Evolutionary conservation across 495 filamentous ascomycete genomes (phyloP), one percentile per base, ranked within the genome.

Genomic region (Xylaria palmicola): DNA sequence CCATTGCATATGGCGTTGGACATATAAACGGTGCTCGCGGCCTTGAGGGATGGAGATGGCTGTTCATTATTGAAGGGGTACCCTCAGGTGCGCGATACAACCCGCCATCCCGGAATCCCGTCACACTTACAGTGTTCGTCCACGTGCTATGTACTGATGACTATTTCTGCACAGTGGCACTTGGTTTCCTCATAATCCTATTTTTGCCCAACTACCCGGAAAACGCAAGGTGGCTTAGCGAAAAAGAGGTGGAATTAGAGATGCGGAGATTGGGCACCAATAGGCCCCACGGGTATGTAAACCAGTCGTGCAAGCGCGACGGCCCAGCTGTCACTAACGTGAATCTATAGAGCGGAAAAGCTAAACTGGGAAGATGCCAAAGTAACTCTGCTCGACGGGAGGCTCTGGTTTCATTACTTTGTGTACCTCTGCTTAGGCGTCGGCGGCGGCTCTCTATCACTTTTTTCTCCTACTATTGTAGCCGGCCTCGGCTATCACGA

Each of bases 401-500:
- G 91, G 69, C 92, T 88, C 32, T 88, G 80, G 66, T 68, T 77
- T 1, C 87, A 82, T 0, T 83, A 84, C 44, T 58, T 85, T 15
- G 85, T 88, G 17, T 90, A 89, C 54, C 88, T 89, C 83, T 85
- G 87, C 56, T 6, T 49, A 79, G 77, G 67, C 72, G 86, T 15
- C 78, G 93, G 4, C 92, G 91, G 65, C 79, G 92, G 15, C 92
- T 92, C 65, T 88, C 87, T 1, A 92, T 93, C 69, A 88, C 87
- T 94, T 17, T 93, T 93, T 71, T 78, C 91, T 0, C 91, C 91
- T 0, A 86, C 85, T 5, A 93, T 93, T 61, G 87, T 95, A 60
- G 74, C 67, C 9, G 80, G 87, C 52, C 74, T 88, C 8, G 91
- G 90, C 4, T 92, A 88, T 6, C 87, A 83, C 4, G 79, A 72